Base-by-base conservation (phyloP, 768 basidiomycete genomes). In the Rhizopogon roseolus region DNA sequence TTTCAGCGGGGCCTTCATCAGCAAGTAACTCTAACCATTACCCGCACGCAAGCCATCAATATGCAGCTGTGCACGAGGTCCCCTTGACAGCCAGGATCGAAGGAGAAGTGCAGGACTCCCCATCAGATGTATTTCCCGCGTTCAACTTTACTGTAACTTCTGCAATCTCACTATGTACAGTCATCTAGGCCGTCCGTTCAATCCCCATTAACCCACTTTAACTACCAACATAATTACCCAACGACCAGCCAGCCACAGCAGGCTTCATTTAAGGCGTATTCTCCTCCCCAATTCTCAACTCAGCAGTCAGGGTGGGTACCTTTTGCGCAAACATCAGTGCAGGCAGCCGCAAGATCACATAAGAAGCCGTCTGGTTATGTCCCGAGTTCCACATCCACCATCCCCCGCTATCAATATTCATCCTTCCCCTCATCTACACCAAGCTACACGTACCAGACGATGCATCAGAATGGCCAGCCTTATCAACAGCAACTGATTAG, bases 71-170 rank as follows among this genome's bases (percentile, higher is more conserved):
- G 13, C 13, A 46, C 32, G 46, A 48, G 19, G 46, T 8, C 10
- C 72, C 69, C 4, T 65, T 62, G 39, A 71, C 66, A 22, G 72
- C 71, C 32, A 69, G 62, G n/a, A 61, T 73, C 13, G 70, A 68
- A 27, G 71, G 73, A 54, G 61, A 48, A 37, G 13, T 48, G 22
- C 46, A 34, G 22, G 41, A 45, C 2, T 25, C 44, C 3, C 19
- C 51, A 7, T 14, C 41, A 25, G 6, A 25, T 52, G 51, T 52
- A 44, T 9, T 49, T 13, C 17, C 22, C 11, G 6, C 22, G n/a
- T 52, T 11, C 32, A 34, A 11, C 10, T 34, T 39, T 45, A 13
- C 16, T 29, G 10, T 25, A 11, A 29, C 19, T 44, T 52, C 22
- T 46, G 14, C 49, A 22, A 11, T 45, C 40, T 34, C n/a, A 41